phyloP scores from a whole-genome alignment of 257 asterid genomes.

The Solanum pennellii region DNA sequence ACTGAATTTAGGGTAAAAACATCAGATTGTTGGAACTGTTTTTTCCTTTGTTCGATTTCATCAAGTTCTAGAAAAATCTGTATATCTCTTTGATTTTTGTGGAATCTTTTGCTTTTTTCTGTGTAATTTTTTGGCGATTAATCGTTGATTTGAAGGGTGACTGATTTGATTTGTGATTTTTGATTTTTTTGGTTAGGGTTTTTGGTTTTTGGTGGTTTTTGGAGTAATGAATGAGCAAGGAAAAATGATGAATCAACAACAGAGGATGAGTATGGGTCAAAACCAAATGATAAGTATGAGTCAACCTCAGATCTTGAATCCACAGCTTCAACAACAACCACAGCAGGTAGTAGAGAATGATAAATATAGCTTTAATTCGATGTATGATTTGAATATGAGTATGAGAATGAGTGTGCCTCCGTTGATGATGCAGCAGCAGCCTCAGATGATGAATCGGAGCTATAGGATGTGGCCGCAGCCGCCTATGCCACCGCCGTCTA shows the following conservation, averaged over 20 bases:
- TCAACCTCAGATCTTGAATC: constrained; percentile 12
- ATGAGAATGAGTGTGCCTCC: background rate
- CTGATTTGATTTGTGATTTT: background rate
- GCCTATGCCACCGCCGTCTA: background rate
- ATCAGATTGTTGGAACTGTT: background rate
- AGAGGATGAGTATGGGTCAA: constrained; percentile 32
- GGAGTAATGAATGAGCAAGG: constrained; percentile 47
- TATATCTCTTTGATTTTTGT: background rate
- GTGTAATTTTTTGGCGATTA: background rate
- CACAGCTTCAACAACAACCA: constrained; percentile 14
- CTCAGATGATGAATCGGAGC: constrained; percentile 37
- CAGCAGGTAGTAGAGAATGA: constrained; percentile 43
- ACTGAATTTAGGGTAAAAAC: too few relatives aligned
- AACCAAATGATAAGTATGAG: constrained; percentile 20
- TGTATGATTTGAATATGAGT: background rate
- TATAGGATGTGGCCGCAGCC: constrained; percentile 61
- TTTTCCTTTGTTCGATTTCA: background rate
- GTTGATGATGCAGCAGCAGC: constrained; percentile 36
- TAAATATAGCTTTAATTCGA: background rate
- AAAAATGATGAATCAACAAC: constrained; percentile 39
- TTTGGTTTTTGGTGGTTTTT: background rate
- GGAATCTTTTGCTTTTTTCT: background rate
- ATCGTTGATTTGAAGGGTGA: background rate
- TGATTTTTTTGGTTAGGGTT: background rate
- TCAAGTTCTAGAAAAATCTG: background rate